Evolutionary conservation across 176 grass and related monocot species (phyloP), one percentile per base, ranked within the genome.

Genomic region (Musa itinerans): DNA sequence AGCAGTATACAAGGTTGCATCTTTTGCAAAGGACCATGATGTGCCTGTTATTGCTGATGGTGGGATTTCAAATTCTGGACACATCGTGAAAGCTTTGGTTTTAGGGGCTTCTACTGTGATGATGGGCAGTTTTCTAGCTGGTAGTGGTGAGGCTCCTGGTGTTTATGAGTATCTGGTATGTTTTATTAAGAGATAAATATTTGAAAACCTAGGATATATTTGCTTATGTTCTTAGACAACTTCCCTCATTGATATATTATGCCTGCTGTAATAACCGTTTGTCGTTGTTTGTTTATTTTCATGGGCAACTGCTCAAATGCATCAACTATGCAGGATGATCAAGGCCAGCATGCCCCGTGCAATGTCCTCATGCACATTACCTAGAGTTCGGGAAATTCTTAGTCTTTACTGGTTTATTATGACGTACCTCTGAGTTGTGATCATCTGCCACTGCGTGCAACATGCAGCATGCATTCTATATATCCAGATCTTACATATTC

Each of bases 61-160:
- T 76, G 95, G 95, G 55, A 99, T 99, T 87, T 94, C 95, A 79
- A 89, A 86, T 74, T 99, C 95, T 61, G 95, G 95, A 29, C 95
- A 94, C 82, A 92, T 99, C 54, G 95, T 92, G 78, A 99, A 99
- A 78, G 95, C 95, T 82, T 77, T 99, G 66, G 69, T 83, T 0
- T 83, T 99, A 2, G 95, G 95, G 9, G 88, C 95, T 48, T 89
- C 90, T 74, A 92, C 91, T 50, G 90, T 94, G 75, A 99, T 94
- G 95, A 92, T 94, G 95, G 90, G 90, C 19, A 99, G 95, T 77
- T 99, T 99, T 83, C 74, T 99, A 62, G 88, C 95, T 69, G 95
- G 95, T 54, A 94, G 95, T 65, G 83, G 83, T 69, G 95, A 99
- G 83, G 81, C 95, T 85, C 90, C 95, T 74, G 95, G 95, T 52